Percentiles rank a stretch among this genome's conserved stretches.
Conservation (phyloP, 1,284 basidiomycete genomes). For the Irpex sp. region DNA sequence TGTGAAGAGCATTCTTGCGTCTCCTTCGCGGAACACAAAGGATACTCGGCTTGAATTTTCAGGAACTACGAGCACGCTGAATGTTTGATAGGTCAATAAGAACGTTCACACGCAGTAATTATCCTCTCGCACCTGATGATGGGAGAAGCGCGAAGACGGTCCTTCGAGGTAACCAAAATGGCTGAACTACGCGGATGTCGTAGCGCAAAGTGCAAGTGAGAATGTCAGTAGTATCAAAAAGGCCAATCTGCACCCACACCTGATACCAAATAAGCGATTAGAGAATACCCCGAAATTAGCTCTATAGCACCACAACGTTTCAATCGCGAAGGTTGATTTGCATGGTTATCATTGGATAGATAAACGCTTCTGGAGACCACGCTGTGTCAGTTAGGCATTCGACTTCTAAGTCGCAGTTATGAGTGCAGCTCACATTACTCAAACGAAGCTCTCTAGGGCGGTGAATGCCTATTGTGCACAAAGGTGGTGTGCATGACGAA, state of each 20-base stretch:
- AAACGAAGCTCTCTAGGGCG: background rate
- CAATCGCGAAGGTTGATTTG: background rate
- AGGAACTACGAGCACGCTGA: background rate
- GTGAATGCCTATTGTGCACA: background rate
- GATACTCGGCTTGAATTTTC: background rate
- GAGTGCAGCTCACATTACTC: background rate
- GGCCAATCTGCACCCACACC: background rate
- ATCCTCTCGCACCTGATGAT: background rate
- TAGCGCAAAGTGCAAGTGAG: background rate
- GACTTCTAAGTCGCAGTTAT: background rate
- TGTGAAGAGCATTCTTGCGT: background rate
- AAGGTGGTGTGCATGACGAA: background rate
- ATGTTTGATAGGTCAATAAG: background rate
- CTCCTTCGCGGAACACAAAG: background rate
- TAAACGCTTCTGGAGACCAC: background rate
- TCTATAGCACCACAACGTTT: background rate
- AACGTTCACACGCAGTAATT: background rate
- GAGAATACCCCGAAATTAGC: background rate
- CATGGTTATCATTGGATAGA: background rate
- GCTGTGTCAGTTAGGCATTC: background rate
- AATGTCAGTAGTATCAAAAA: background rate
- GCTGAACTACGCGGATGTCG: background rate
- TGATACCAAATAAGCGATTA: background rate
- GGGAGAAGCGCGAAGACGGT: background rate
- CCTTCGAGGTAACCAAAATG: background rate